Evolutionary conservation across 164 flowering plant genomes (phyloP), one percentile per base, ranked within the genome.

Genomic region (Magnolia changhungtana): DNA sequence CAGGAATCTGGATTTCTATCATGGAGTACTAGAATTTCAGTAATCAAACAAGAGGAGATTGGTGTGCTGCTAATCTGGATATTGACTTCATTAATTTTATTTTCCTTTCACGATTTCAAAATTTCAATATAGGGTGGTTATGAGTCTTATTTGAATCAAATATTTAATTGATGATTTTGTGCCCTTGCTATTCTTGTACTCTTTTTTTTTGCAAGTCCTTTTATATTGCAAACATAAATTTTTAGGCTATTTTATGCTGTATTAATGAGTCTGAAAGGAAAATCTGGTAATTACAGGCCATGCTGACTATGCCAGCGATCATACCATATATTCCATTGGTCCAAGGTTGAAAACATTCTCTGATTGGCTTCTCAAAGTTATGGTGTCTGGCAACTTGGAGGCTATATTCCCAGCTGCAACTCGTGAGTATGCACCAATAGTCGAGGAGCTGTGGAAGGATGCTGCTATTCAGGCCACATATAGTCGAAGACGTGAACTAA

Each of bases 341-440:
- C 90, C 93, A 69, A 88, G 89, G 83, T 80, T 91, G 75, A 94
- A 92, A 82, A 76, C 86, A 65, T 96, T 96, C 80, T 91, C 98
- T 1, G 97, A 94, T 80, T 94, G 98, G 98, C 92, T 94, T 80
- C 90, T 96, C 75, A 91, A 92, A 83, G 82, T 85, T 67, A 92
- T 92, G 97, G 92, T 83, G 8, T 80, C 97, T 16, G 99, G 98
- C 78, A 89, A 89, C 73, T 77, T 94, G 84, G 97, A 94, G 82
- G 91, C 86, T 73, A 85, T 96, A 80, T 94, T 96, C 75, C 98
- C 97, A 50, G 98, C 98, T 79, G 94, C 98, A 71, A 89, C 89
- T 81, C 92, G 99, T 79, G 98, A 96, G 80, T 96, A 96, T 84
- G 98, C 98, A 37, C 99, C 97, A 37, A 69, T 90, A 63, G 91